Evolutionary conservation across 1,284 basidiomycete species (phyloP).

Genomic region (Ustilago lituana): DNA sequence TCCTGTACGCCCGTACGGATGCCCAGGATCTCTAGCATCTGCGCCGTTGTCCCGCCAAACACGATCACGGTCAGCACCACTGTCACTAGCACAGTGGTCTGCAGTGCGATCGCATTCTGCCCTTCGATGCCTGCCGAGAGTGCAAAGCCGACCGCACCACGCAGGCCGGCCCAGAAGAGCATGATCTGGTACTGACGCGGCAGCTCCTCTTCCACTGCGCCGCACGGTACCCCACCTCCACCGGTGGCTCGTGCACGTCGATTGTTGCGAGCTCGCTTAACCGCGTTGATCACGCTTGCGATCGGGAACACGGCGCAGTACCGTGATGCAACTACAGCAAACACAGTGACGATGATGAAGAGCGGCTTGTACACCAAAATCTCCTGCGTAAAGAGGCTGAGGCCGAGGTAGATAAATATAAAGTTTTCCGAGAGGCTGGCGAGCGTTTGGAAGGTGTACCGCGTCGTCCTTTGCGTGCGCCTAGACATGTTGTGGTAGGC

Average conservation of each 20-base stretch:
- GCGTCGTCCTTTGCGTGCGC: conserved; percentile 91
- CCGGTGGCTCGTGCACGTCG: conserved; percentile 43
- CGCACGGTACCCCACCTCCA: conserved; percentile 42
- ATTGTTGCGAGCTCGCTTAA: conserved; percentile 84
- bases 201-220: conserved; percentile 50
- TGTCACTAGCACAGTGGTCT: conserved; percentile 93
- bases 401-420: conserved; percentile 98
- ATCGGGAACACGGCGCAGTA: conserved; percentile 97
- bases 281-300: conserved; percentile 91
- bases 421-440: conserved; percentile 89
- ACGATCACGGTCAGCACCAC: conserved; percentile 94
- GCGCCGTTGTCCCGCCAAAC: conserved; percentile 93
- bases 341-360: conserved; percentile 75
- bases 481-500: conserved; percentile 99
- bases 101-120: conserved; percentile 85
- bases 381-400: conserved; percentile 91
- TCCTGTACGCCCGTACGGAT: conserved; percentile 85
- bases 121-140: conserved; percentile 94
- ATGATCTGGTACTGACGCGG: conserved; percentile 66
- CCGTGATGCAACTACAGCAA: conserved; percentile 91
- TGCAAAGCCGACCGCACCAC: conserved; percentile 96
- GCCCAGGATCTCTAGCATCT: conserved; percentile 97
- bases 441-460: conserved; percentile 74
- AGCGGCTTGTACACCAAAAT: conserved; percentile 91
- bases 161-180: conserved; percentile 97